Evolutionary conservation across 2,329 filamentous ascomycete genomes (phyloP).

Genomic region (Calonectria pseudoturangicola): DNA sequence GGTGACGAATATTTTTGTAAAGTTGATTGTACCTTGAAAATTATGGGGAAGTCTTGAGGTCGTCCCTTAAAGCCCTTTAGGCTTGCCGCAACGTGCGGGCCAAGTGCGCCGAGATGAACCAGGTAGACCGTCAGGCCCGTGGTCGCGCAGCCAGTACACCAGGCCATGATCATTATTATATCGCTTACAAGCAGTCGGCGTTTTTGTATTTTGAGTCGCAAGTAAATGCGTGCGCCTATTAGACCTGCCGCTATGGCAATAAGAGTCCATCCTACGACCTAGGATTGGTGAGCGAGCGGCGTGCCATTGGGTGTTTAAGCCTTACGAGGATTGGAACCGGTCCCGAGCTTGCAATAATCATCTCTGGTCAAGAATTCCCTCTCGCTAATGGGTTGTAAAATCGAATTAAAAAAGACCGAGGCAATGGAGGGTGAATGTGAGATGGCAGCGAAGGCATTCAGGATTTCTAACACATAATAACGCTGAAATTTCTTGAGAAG

Average conservation of each 20-base stretch:
- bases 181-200: neutral
- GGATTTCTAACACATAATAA: too few species aligned
- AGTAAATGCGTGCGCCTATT: neutral
- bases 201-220: neutral
- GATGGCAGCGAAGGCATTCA: too few species aligned
- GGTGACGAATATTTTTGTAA: too few species aligned
- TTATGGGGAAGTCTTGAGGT: neutral
- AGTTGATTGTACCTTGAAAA: neutral
- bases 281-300: neutral
- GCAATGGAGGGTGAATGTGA: too few species aligned
- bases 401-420: too few species aligned
- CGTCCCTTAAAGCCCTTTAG: neutral
- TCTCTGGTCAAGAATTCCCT: neutral
- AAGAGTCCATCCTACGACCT: slow-evolving; percentile 1
- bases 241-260: neutral
- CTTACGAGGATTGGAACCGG: neutral
- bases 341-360: neutral
- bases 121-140: neutral
- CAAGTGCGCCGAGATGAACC: neutral
- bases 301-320: neutral
- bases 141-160: neutral
- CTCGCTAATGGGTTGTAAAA: too few species aligned
- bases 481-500: too few species aligned
- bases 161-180: neutral
- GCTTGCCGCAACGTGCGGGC: neutral